phyloP scores from a whole-genome alignment of 257 asterid genomes.

The Leptodermis oblonga region DNA sequence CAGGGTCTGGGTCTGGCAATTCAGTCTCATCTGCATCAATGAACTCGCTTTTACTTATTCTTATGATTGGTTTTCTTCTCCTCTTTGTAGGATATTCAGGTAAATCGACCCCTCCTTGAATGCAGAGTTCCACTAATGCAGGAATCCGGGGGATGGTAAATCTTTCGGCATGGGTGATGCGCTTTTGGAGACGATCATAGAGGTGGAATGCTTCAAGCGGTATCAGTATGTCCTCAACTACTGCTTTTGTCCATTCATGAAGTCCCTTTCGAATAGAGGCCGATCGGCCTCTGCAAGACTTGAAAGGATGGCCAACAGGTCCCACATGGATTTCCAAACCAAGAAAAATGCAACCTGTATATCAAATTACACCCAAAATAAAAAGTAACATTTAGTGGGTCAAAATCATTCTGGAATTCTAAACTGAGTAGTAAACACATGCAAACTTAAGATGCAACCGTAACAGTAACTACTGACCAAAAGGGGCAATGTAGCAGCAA shows the following conservation, averaged over 20 bases:
- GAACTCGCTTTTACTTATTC: constrained; percentile 77
- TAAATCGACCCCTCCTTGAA: constrained; percentile 90
- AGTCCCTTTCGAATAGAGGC: constrained; percentile 65
- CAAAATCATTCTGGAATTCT: neutral
- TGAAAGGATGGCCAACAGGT: constrained; percentile 79
- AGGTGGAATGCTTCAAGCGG: constrained; percentile 78
- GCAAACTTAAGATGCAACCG: neutral
- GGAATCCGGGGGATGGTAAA: constrained; percentile 84
- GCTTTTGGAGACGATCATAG: constrained; percentile 78
- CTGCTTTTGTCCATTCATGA: constrained; percentile 80
- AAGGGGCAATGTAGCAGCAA: neutral
- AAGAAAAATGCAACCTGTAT: neutral
- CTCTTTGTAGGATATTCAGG: constrained; percentile 84
- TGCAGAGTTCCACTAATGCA: constrained; percentile 87
- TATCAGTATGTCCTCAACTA: constrained; percentile 63
- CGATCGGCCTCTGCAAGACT: constrained; percentile 74
- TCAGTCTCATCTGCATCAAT: constrained; percentile 92
- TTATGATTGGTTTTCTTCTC: constrained; percentile 85
- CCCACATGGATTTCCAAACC: constrained; percentile 74
- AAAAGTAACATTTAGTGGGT: neutral
- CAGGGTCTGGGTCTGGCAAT: constrained; percentile 75
- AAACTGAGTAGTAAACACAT: neutral
- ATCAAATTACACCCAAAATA: neutral
- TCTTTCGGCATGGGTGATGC: constrained; percentile 73
- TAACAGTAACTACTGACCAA: neutral